phyloP scores from a whole-genome alignment of 2,329 filamentous ascomycete genomes.

The Colletotrichum paranaense region DNA sequence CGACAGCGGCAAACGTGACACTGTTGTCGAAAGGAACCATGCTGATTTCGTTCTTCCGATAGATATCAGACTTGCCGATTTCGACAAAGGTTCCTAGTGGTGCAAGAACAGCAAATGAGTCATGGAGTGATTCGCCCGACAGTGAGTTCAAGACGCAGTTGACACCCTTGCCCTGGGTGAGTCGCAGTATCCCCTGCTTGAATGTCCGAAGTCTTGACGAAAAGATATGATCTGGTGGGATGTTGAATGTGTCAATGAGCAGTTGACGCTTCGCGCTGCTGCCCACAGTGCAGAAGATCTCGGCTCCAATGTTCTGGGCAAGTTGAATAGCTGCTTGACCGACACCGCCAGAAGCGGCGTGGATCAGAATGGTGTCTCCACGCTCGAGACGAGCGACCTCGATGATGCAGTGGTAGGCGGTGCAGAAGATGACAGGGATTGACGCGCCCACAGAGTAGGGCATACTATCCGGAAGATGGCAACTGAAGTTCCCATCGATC shows the following conservation, averaged over 20 bases:
- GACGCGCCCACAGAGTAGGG: constrained; percentile 50
- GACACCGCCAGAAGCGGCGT: constrained; percentile 48
- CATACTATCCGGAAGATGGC: constrained; percentile 50
- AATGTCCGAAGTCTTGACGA: constrained; percentile 43
- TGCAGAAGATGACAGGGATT: constrained; percentile 41
- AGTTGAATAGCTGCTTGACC: constrained; percentile 50
- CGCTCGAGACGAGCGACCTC: constrained; percentile 41
- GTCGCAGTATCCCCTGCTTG: constrained; percentile 40
- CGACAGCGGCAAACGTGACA: constrained; percentile 57
- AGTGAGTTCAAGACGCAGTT: constrained; percentile 54
- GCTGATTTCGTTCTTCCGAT: constrained; percentile 54
- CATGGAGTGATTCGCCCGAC: constrained; percentile 52
- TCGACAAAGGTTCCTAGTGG: constrained; percentile 59
- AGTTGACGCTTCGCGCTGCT: constrained; percentile 43
- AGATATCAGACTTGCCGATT: constrained; percentile 52
- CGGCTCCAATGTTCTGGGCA: constrained; percentile 43
- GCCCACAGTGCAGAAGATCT: constrained; percentile 46
- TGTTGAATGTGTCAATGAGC: constrained; percentile 39
- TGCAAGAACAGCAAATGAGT: constrained; percentile 56
- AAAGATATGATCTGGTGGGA: constrained; percentile 42
- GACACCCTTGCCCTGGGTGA: constrained; percentile 45
- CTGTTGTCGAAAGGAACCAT: constrained; percentile 59
- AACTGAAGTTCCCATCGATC: constrained; percentile 28
- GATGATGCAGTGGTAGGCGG: constrained; percentile 42
- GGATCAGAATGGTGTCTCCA: constrained; percentile 48